Base-by-base conservation (phyloP, 139 green algal species). In the Limnomonas spitsbergensis region DNA sequence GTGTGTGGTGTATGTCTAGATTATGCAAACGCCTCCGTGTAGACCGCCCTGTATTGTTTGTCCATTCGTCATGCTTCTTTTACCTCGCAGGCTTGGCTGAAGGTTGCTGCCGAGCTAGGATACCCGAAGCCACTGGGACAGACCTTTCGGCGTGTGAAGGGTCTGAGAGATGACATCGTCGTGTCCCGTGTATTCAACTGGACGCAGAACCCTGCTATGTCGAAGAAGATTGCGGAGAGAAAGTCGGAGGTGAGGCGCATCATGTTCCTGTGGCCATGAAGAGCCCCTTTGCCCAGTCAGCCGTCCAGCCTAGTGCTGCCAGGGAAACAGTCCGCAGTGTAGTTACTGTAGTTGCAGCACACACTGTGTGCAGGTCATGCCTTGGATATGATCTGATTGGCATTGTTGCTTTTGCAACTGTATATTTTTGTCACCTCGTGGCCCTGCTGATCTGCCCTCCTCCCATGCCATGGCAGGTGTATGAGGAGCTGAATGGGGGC, bases 91-190 rank as follows among this genome's bases (percentile, higher is more conserved):
- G 70, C 70, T 67, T 98, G 95, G 95, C 80, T 92, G 9, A 76
- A 86, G 38, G 84, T 98, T 1, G 92, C 92, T 1, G 77, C 91
- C 14, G 94, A 98, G 79, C 91, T 97, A 81, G 87, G 87, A 32
- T 92, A 92, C n/a, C 56, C 85, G 0, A 73, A 69, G 36, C 95
- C 95, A 3, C 80, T 94, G 1, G 83, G 88, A 2, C 94, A 90
- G 77, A 40, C 83, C 4, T 78, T 98, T 4, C 71, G 68, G 4
- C 75, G 87, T 1, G 86, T 89, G 35, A 83, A 94, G 67, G 92
- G 92, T 38, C 95, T 96, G 83, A 94, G 97, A 35, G 92, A 95
- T 29, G 95, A 98, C 76, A 90, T 98, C 79, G 91, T 94, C 24
- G 89, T 98, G 29, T 89, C 87, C 29, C 90, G 96, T 66, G 85